These are phyloP conservation scores for Nicotiana sylvestris DNA, from an alignment of 257 asterid species.

Conservation along the genomic window DNA sequence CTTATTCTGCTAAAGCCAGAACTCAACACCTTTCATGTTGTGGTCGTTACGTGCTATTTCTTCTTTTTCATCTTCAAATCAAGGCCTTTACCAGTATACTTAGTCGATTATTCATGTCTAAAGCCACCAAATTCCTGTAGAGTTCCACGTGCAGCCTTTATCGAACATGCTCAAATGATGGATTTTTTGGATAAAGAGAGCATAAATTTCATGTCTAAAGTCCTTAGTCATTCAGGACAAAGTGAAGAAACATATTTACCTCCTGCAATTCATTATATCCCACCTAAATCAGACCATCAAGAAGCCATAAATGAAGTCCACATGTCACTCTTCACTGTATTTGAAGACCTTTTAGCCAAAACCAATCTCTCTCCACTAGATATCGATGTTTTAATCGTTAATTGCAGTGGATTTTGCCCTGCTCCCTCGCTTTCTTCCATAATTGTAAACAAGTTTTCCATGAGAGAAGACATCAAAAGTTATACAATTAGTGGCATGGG, in stretches of 20 bases:
- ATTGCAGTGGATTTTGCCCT: conserved; percentile 94
- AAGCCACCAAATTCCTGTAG: conserved; percentile 62
- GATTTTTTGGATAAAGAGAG: conserved; percentile 50
- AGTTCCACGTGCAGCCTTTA: conserved; percentile 48
- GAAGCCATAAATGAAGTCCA: conserved; percentile 57
- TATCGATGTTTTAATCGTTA: conserved; percentile 64
- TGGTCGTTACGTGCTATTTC: neutral
- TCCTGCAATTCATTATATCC: conserved; percentile 61
- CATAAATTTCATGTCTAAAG: conserved; percentile 53
- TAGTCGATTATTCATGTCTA: conserved; percentile 63
- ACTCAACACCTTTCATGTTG: neutral
- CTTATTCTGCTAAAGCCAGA: neutral
- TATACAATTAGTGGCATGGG: conserved; percentile 83
- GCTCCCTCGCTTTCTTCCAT: conserved; percentile 65
- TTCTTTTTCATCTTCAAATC: neutral
- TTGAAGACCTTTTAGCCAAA: conserved; percentile 45
- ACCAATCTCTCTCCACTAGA: conserved; percentile 35
- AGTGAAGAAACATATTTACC: conserved; percentile 69
- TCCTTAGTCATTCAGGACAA: conserved; percentile 61
- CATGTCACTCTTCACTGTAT: conserved; percentile 56
- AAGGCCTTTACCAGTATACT: conserved; percentile 38
- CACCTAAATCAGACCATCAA: conserved; percentile 55
- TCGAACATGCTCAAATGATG: conserved; percentile 48
- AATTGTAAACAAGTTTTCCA: conserved; percentile 35
- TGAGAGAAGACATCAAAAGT: conserved; percentile 66